Evolutionary conservation across 2,329 filamentous ascomycete species (phyloP), one percentile per base, ranked within the genome.

Genomic region (Aspergillus amoenus): DNA sequence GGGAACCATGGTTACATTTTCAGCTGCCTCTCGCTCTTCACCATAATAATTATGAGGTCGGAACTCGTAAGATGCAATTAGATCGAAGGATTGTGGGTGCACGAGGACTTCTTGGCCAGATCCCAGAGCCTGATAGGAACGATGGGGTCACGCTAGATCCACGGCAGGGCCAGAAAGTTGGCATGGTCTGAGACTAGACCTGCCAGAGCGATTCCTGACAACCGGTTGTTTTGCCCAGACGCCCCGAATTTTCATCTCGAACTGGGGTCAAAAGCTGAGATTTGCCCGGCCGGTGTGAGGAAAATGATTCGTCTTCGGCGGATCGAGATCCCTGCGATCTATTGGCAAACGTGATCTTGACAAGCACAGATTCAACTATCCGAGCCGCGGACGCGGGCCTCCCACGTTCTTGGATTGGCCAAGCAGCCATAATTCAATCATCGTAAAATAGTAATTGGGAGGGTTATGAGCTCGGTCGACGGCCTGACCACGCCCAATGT

Each of bases 91-190:
- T 51, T 27, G 39, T 53, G 42, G 44, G 34, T 39, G 47, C 37
- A 40, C n/a, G 30, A 24, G 59, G 44, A 21, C 49, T 37, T 47
- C 41, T 41, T 42, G 54, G 56, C 56, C 56, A 17, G 56, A 57
- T 57, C 55, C 47, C 46, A 55, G 21, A 11, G 13, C n/a, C 37
- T 27, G 34, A 50, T 47, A 50, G 54, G 56, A 58, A 57, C 58
- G 50, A 56, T 58, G 13, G 55, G 58, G 52, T 53, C 52, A 41
- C 47, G 53, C 44, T 55, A 56, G 57, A 30, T 46, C 41, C 39
- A 40, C 41, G 17, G 24, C 52, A 24, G 17, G 18, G 13, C 39
- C 48, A 59, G 30, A 47, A 55, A 52, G 40, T 41, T 32, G 39
- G 44, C 53, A n/a, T 3, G 18, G 40, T 37, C 42, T 45, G 40